phyloP scores from a whole-genome alignment of 208 protist genomes.

The Strigomonas culicis region DNA sequence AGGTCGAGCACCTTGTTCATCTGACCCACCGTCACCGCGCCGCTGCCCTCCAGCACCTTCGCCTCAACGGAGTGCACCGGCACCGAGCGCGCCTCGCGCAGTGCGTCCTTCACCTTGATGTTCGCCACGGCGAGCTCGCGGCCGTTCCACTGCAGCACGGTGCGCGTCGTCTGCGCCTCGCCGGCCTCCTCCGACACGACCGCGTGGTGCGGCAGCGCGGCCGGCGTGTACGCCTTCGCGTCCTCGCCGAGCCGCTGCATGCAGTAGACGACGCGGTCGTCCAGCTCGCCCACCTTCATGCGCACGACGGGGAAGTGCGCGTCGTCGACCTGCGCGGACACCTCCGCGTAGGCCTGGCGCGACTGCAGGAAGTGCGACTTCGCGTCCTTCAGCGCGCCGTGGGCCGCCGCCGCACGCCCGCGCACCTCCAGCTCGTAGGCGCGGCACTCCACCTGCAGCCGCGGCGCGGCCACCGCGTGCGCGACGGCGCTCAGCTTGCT shows the following conservation, averaged over 20 bases:
- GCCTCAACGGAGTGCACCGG: conserved; percentile 43
- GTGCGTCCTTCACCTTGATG: conserved; percentile 79
- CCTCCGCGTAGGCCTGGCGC: conserved; percentile 39
- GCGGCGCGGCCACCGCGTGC: conserved; percentile 38
- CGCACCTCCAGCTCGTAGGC: conserved; percentile 61
- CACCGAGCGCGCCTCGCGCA: conserved; percentile 60
- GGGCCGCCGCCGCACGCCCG: conserved; percentile 43
- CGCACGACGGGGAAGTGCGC: conserved; percentile 35
- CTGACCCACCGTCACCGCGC: conserved; percentile 53
- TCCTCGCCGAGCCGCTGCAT: conserved; percentile 80
- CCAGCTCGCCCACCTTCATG: conserved; percentile 72
- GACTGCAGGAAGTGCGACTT: conserved; percentile 48
- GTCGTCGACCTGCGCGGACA: conserved; percentile 28
- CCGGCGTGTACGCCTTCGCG: conserved; percentile 38
- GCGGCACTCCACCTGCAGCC: conserved; percentile 44
- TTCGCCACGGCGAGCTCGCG: conserved; percentile 56
- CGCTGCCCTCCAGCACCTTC: conserved; percentile 38
- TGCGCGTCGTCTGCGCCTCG: conserved; percentile 13
- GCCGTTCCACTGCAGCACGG: conserved; percentile 69
- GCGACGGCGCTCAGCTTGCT: conserved; percentile 50
- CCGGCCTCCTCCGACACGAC: conserved; percentile 11
- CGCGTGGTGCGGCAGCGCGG: conserved; percentile 1
- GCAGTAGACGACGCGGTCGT: conserved; percentile 80
- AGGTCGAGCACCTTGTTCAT: conserved; percentile 70
- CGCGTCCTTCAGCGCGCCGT: conserved; percentile 53